Evolutionary conservation across 2,329 filamentous ascomycete species (phyloP).

Genomic region (Pseudogymnoascus sp.): DNA sequence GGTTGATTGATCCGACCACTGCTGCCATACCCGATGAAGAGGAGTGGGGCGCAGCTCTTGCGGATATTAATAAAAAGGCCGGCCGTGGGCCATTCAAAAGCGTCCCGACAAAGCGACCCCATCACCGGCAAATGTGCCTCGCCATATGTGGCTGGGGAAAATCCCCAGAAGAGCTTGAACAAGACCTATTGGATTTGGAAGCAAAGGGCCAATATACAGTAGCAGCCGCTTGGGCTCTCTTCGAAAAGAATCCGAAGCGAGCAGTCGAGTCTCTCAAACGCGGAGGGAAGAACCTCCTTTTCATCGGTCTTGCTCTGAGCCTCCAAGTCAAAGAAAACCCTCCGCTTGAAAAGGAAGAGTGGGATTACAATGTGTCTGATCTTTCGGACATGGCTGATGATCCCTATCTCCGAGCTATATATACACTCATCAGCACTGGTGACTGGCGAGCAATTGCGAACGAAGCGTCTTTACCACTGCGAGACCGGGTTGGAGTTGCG

Average conservation of each 20-base stretch:
- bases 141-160: conserved; percentile 66
- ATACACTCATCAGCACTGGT: conserved; percentile 65
- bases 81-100: conserved; percentile 56
- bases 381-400: conserved; percentile 49
- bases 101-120: conserved; percentile 52
- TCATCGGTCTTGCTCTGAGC: conserved; percentile 59
- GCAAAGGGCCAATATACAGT: conserved; percentile 54
- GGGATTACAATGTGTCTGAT: conserved; percentile 24
- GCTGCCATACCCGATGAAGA: background rate
- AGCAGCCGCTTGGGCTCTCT: conserved; percentile 66
- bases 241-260: conserved; percentile 59
- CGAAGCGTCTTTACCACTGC: conserved; percentile 63
- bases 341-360: conserved; percentile 22
- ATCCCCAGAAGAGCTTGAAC: conserved; percentile 38
- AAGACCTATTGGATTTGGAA: conserved; percentile 38
- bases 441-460: conserved; percentile 68
- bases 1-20: conserved; percentile 35
- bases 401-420: conserved; percentile 71
- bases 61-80: conserved; percentile 53
- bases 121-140: conserved; percentile 66
- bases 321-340: conserved; percentile 46
- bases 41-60: conserved; percentile 54
- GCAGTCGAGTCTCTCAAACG: conserved; percentile 62
- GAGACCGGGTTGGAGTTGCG: conserved; percentile 66
- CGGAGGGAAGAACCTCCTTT: conserved; percentile 58